Base-by-base conservation (phyloP, 73 alveolate genomes). In the Tetrahymena thermophila region DNA sequence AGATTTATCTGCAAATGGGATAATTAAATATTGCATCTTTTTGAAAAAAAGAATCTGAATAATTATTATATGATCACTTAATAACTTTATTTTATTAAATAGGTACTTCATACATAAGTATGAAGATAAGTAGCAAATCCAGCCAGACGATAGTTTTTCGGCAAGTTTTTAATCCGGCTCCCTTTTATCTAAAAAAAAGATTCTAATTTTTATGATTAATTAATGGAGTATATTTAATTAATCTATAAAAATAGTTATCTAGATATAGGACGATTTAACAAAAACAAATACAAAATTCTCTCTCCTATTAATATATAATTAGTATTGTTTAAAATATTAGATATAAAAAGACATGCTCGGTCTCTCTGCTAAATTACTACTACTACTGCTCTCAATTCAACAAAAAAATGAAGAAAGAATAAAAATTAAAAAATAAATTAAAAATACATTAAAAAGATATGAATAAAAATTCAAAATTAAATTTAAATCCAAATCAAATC, bases 351-450 rank as follows among this genome's bases (percentile, higher is more conserved):
- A 71, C 89, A 71, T 71, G 89, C 89, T 71, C 37, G 42, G 89
- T 71, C 89, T 71, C 89, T 71, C 89, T 71, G 89, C 89, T 71
- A n/a, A 31, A n/a, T n/a, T n/a, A n/a, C 85, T 56, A 71, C 89
- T 71, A 31, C 89, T 71, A n/a, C 89, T 71, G 89, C 89, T 71
- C 89, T 71, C 89, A 71, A 71, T 31, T 71, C 37, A 9, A 6
- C 42, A 57, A 21, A 57, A 10, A 57, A 71, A 71, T 4, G 11
- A 71, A 71, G 40, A 25, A 71, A 28, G 23, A 71, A 71, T 71
- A 71, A 71, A 71, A 71, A 71, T 4, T 28, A 71, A 0, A 28
- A 28, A 28, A 25, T 21, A 71, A 71, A 28, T 1, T 19, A 28
- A 71, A 71, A 71, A 34, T 4, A 71, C n/a, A n/a, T n/a, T n/a